phyloP scores from a whole-genome alignment of 352 stramenopile species.

The Phytophthora sp. region DNA sequence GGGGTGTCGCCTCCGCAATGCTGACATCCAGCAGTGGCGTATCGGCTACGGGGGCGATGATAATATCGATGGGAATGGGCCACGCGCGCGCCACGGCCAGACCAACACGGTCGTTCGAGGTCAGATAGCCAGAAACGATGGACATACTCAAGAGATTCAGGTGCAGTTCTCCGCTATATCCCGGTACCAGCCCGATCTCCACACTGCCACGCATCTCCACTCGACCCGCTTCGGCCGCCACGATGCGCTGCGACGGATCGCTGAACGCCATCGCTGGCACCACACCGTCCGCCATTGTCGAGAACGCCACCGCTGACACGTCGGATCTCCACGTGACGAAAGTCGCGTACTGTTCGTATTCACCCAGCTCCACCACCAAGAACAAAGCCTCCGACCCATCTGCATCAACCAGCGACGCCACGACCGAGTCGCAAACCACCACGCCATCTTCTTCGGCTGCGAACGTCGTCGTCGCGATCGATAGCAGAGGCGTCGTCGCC shows the following conservation, averaged over 20 bases:
- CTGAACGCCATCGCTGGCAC: constrained; percentile 17
- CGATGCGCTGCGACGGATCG: constrained; percentile 3
- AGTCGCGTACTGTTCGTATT: constrained; percentile 18
- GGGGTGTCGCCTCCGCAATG: not conserved
- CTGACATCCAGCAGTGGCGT: constrained; percentile 11
- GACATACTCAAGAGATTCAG: constrained; percentile 24
- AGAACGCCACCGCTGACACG: constrained; percentile 18
- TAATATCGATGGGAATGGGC: constrained; percentile 4
- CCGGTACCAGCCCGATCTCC: constrained; percentile 28
- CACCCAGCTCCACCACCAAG: constrained; percentile 38
- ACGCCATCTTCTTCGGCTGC: constrained; percentile 35
- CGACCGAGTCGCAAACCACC: constrained; percentile 29
- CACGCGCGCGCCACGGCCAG: no score
- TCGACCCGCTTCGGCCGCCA: constrained; percentile 2
- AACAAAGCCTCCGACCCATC: constrained; percentile 46
- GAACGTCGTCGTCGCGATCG: constrained; percentile 14
- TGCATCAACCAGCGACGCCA: constrained; percentile 38
- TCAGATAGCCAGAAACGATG: constrained; percentile 1
- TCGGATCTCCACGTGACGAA: constrained; percentile 24
- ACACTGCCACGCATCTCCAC: constrained; percentile 29
- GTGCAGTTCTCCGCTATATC: constrained; percentile 32
- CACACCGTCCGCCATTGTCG: constrained; percentile 13
- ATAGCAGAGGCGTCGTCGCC: constrained; percentile 31
- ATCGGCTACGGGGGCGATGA: constrained; percentile 24
- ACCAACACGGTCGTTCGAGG: no score